These are phyloP conservation scores for Penicillium taxi DNA, from an alignment of 495 filamentous ascomycete species.

Conservation along the genomic window DNA sequence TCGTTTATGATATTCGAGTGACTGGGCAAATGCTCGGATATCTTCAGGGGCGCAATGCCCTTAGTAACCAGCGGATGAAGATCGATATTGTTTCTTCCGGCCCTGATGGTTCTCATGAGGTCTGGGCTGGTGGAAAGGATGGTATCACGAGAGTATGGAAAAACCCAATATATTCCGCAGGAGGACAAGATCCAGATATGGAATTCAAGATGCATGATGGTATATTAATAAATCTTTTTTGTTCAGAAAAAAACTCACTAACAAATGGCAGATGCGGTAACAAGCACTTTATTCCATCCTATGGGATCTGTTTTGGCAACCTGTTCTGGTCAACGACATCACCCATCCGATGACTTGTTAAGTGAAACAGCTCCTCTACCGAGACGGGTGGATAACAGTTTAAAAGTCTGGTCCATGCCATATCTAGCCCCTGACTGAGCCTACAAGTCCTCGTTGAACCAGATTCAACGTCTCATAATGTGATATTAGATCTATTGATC, in stretches of 20 bases:
- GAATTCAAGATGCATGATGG: constrained; percentile 52
- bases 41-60: constrained; percentile 60
- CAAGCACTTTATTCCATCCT: constrained; percentile 57
- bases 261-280: constrained; percentile 44
- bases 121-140: constrained; percentile 81
- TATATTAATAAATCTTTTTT: constrained; percentile 9
- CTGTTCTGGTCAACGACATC: constrained; percentile 55
- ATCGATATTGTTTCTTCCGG: constrained; percentile 53
- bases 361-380: constrained; percentile 1
- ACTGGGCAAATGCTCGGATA: constrained; percentile 59
- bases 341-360: constrained; percentile 8
- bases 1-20: constrained; percentile 79
- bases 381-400: constrained; percentile 43
- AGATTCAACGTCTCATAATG: not conserved
- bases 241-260: constrained; percentile 4
- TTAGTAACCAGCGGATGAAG: constrained; percentile 69
- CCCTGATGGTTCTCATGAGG: constrained; percentile 51
- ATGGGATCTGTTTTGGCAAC: constrained; percentile 64
- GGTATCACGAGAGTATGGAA: constrained; percentile 73
- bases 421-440: constrained; percentile 5
- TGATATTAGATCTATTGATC: not conserved
- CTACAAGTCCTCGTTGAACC: not conserved
- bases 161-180: constrained; percentile 48
- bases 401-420: constrained; percentile 57
- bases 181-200: constrained; percentile 47